Conservation (phyloP, 352 stramenopile genomes). For the Globisporangium camurandrum region DNA sequence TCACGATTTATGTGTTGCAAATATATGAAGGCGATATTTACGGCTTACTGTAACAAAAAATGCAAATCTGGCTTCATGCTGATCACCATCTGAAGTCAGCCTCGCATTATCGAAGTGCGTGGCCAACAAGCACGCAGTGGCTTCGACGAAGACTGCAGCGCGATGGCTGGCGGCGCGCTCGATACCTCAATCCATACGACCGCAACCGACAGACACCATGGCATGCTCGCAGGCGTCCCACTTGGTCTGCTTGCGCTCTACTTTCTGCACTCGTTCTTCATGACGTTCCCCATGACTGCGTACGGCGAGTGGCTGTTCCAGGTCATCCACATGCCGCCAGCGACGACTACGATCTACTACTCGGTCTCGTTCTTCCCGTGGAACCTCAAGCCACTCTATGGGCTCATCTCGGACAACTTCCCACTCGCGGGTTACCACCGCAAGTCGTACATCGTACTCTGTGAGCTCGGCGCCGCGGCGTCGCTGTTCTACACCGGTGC, state of each 20-base stretch:
- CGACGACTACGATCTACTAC: constrained; percentile 76
- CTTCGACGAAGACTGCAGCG: too few species aligned
- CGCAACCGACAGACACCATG: too few species aligned
- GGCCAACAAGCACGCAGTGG: too few species aligned
- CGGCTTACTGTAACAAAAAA: too few species aligned
- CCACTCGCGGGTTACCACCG: constrained; percentile 66
- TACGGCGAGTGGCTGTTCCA: constrained; percentile 76
- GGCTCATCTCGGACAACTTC: constrained; percentile 64
- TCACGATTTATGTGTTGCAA: too few species aligned
- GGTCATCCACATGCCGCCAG: constrained; percentile 66
- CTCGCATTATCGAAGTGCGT: too few species aligned
- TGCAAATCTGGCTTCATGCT: too few species aligned
- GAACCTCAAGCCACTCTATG: constrained; percentile 84
- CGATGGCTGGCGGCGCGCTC: too few species aligned
- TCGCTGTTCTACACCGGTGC: constrained; percentile 50
- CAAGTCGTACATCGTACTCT: constrained; percentile 80
- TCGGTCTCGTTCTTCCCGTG: constrained; percentile 77
- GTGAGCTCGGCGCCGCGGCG: constrained; percentile 42
- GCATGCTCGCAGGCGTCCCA: constrained; percentile 23
- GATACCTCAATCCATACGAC: background rate
- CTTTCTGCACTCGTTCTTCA: constrained; percentile 71
- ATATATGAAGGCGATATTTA: too few species aligned
- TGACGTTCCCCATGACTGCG: constrained; percentile 72
- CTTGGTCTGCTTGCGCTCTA: constrained; percentile 59
- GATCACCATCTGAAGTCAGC: too few species aligned